Evolutionary conservation across 345 rosid genomes (phyloP).

Genomic region (Populus ilicifolia): DNA sequence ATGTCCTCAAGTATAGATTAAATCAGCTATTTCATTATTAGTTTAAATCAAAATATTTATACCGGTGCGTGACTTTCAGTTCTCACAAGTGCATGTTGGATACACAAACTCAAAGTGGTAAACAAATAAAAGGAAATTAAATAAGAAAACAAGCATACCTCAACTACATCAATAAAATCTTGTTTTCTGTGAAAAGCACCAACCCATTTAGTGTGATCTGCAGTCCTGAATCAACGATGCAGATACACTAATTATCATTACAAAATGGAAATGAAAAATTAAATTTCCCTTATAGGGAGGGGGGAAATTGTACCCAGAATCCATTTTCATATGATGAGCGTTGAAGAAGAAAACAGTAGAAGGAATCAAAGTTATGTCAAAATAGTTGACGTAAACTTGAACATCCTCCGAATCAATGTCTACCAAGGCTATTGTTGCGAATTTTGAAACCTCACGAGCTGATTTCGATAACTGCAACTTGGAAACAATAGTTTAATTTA

Average conservation of each 20-base stretch:
- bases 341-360: constrained; percentile 90
- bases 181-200: constrained; percentile 79
- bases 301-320: constrained; percentile 55
- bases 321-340: constrained; percentile 94
- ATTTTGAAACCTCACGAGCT: constrained; percentile 64
- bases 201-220: constrained; percentile 89
- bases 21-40: no score
- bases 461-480: constrained; percentile 60
- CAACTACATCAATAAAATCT: constrained; percentile 87
- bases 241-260: neutral
- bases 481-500: neutral
- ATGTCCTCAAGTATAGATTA: no score
- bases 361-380: constrained; percentile 68
- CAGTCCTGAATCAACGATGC: constrained; percentile 50
- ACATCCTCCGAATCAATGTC: constrained; percentile 72
- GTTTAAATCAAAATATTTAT: no score
- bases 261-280: neutral
- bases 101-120: neutral
- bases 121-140: neutral
- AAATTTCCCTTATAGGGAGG: neutral
- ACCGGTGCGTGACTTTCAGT: neutral
- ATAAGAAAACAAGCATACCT: constrained; percentile 40
- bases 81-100: neutral
- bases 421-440: constrained; percentile 59
- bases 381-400: constrained; percentile 76